phyloP scores from a whole-genome alignment of 2,329 filamentous ascomycete genomes.

The Aspergillus quadrilineatus region DNA sequence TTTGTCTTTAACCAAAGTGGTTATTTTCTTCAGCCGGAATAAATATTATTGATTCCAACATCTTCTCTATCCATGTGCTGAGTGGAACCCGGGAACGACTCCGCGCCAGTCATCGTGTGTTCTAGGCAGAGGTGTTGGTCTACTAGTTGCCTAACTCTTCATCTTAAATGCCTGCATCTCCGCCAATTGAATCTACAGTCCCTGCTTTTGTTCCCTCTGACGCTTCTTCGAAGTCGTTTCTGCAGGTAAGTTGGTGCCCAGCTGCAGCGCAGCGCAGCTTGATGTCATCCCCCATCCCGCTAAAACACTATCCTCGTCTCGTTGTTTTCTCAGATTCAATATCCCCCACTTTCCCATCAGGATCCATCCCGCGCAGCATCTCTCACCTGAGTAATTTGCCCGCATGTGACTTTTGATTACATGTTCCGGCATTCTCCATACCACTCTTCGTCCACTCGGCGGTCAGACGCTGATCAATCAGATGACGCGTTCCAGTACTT shows the following conservation, averaged over 20 bases:
- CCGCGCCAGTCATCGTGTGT: not conserved
- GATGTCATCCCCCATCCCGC: not conserved
- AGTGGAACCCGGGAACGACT: not conserved
- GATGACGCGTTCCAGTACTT: constrained; percentile 23
- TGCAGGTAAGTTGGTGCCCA: not conserved
- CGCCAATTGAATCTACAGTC: not conserved
- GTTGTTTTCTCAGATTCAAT: not conserved
- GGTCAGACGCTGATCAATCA: constrained; percentile 15
- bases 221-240: not conserved
- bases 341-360: not conserved
- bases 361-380: not conserved
- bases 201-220: not conserved
- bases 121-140: not conserved
- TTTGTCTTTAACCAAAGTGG: no score
- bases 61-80: not conserved
- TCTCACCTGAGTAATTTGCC: not conserved
- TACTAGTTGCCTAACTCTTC: not conserved
- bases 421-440: not conserved
- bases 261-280: not conserved
- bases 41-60: not conserved
- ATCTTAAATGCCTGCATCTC: not conserved
- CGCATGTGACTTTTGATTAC: not conserved
- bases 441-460: not conserved
- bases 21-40: no score
- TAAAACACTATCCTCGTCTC: not conserved